phyloP scores from a whole-genome alignment of 352 stramenopile genomes.

The Elongisporangium anandrum region DNA sequence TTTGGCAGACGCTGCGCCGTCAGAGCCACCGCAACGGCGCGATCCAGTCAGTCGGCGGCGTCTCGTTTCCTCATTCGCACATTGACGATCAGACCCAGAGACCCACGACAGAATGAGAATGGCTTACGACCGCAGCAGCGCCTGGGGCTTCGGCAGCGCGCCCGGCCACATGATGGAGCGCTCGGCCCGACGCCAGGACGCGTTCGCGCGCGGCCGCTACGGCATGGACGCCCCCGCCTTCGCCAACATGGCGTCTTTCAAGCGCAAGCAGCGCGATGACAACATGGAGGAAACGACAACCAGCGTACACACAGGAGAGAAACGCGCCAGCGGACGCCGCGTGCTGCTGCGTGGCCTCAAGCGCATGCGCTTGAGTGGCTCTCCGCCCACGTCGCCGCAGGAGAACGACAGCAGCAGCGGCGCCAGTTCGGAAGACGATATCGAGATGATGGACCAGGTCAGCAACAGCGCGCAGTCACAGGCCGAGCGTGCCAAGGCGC shows the following conservation, averaged over 20 bases:
- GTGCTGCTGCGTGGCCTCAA: constrained; percentile 61
- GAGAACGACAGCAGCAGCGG: constrained; percentile 1
- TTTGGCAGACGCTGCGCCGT: neutral
- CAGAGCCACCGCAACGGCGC: neutral
- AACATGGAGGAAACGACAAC: constrained; percentile 10
- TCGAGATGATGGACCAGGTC: neutral
- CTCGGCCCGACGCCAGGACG: constrained; percentile 35
- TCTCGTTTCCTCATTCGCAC: neutral
- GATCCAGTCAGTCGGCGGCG: neutral
- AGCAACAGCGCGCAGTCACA: neutral
- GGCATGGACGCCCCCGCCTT: constrained; percentile 10
- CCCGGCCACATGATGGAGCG: constrained; percentile 5
- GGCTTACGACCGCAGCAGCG: neutral
- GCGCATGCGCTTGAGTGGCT: constrained; percentile 61
- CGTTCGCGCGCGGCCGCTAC: constrained; percentile 34
- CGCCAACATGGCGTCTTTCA: constrained; percentile 17
- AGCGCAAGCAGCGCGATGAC: constrained; percentile 33
- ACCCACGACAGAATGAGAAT: neutral
- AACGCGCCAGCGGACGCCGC: constrained; percentile 2
- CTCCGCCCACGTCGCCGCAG: constrained; percentile 16
- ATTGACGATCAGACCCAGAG: neutral
- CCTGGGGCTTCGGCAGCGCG: neutral
- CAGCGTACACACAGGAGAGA: constrained; percentile 10
- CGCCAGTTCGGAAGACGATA: constrained; percentile 14
- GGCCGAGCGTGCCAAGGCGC: neutral